These are phyloP conservation scores for Aspergillus coremiiformis DNA, from an alignment of 495 filamentous ascomycete species.

Conservation along the genomic window DNA sequence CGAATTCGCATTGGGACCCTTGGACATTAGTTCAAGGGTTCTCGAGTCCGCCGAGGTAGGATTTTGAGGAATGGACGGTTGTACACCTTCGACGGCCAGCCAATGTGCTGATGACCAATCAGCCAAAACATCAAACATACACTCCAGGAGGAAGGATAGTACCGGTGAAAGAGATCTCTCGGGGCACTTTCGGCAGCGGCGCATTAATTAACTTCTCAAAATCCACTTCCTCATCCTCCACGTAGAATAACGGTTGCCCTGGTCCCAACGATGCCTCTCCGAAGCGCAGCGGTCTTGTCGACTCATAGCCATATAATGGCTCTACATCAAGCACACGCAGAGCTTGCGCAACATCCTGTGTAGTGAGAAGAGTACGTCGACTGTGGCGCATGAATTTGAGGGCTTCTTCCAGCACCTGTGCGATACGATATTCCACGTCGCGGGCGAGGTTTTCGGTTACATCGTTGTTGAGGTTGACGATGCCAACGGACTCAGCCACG, in stretches of 20 bases:
- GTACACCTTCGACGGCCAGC: slow-evolving; percentile 92
- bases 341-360: slow-evolving; percentile 78
- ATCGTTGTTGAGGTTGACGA: slow-evolving; percentile 69
- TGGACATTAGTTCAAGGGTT: slow-evolving; percentile 75
- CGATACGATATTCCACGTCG: slow-evolving; percentile 90
- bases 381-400: slow-evolving; percentile 90
- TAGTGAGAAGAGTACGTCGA: slow-evolving; percentile 72
- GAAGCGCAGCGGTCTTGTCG: slow-evolving; percentile 74
- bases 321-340: slow-evolving; percentile 83
- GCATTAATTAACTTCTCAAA: slow-evolving; percentile 98
- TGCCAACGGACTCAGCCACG: slow-evolving; percentile 91
- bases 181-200: slow-evolving; percentile 84
- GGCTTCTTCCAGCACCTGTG: slow-evolving; percentile 85
- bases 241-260: slow-evolving; percentile 92
- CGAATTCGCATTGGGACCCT: slow-evolving; percentile 78
- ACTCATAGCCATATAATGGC: slow-evolving; percentile 92
- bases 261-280: slow-evolving; percentile 91
- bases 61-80: slow-evolving; percentile 93
- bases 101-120: slow-evolving; percentile 62
- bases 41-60: slow-evolving; percentile 76
- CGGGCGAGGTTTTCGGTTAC: slow-evolving; percentile 76
- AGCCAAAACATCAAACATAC: neutral
- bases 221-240: slow-evolving; percentile 97
- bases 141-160: slow-evolving; percentile 13
- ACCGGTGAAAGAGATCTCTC: slow-evolving; percentile 91